These are phyloP conservation scores for Alternaria ethzedia DNA, from an alignment of 2,329 filamentous ascomycete species.

Conservation along the genomic window DNA sequence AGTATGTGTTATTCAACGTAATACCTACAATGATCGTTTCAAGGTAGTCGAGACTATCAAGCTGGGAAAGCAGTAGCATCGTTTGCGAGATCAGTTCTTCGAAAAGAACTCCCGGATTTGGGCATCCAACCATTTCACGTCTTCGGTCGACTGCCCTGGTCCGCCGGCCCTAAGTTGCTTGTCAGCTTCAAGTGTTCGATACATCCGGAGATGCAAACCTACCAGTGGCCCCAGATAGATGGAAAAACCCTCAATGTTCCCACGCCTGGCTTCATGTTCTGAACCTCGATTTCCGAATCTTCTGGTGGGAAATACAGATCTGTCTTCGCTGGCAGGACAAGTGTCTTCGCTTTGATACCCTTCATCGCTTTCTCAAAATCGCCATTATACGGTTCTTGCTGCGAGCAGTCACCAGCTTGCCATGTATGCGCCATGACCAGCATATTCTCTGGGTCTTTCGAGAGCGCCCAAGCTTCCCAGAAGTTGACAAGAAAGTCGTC, in stretches of 20 bases:
- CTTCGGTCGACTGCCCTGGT: conserved; percentile 72
- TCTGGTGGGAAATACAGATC: conserved; percentile 85
- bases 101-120: conserved; percentile 63
- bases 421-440: conserved; percentile 78
- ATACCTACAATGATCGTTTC: conserved; percentile 33
- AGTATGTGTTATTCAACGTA: conserved; percentile 36
- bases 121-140: conserved; percentile 74
- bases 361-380: conserved; percentile 68
- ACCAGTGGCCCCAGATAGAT: conserved; percentile 70
- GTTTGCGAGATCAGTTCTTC: conserved; percentile 14
- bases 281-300: conserved; percentile 76
- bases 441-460: conserved; percentile 78
- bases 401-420: conserved; percentile 75
- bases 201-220: conserved; percentile 32
- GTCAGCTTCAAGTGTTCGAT: conserved; percentile 11
- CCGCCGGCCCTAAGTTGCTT: conserved; percentile 65
- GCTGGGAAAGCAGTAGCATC: conserved; percentile 10
- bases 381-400: conserved; percentile 71
- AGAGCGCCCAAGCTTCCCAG: conserved; percentile 77
- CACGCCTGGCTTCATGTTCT: conserved; percentile 64
- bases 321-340: conserved; percentile 74
- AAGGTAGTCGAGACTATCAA: conserved; percentile 26
- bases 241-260: conserved; percentile 62
- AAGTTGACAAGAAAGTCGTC: conserved; percentile 77
- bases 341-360: conserved; percentile 72